Percentiles rank a stretch among this genome's conserved stretches.
These are phyloP conservation scores for Suillus paluster DNA, from an alignment of 768 basidiomycete genomes.

Conservation along the genomic window DNA sequence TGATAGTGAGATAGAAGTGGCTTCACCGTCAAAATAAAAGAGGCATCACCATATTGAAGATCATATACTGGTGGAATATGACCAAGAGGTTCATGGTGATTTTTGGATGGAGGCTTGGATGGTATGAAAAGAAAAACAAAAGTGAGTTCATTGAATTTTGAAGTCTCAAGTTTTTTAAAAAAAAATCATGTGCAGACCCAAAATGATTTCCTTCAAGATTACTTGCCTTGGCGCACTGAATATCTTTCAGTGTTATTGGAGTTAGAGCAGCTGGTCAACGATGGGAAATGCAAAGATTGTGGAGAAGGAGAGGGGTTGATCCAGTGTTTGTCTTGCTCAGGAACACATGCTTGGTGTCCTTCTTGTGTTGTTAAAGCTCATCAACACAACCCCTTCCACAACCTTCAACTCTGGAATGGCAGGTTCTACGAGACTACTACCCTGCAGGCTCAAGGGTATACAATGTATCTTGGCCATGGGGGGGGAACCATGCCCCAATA, in stretches of 20 bases:
- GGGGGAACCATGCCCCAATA: slow-evolving; percentile 20
- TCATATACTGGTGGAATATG: no score
- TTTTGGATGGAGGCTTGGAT: no score
- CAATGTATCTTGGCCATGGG: slow-evolving; percentile 26
- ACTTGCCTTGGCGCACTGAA: background rate
- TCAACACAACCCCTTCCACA: slow-evolving; percentile 17
- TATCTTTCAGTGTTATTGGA: slow-evolving; percentile 7
- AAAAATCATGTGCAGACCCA: slow-evolving; percentile 2
- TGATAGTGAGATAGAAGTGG: no score
- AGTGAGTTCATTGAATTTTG: background rate
- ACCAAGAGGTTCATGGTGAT: no score
- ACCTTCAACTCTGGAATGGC: slow-evolving; percentile 26
- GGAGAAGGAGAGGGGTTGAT: background rate
- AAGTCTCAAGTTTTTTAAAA: background rate
- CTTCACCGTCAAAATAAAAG: no score
- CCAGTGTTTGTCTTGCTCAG: slow-evolving; percentile 6
- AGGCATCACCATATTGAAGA: no score
- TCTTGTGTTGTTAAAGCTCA: slow-evolving; percentile 2
- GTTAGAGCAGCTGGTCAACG: background rate
- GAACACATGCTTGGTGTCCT: slow-evolving; percentile 8
- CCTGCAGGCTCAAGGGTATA: slow-evolving; percentile 22
- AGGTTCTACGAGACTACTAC: slow-evolving; percentile 15
- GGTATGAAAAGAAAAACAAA: background rate
- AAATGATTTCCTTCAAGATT: slow-evolving; percentile 8
- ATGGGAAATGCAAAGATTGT: background rate